A percentile compares a stretch with the other conserved stretches of the same genome.
Evolutionary conservation across 441 rosid genomes (phyloP).

Genomic region (Dalechampia spathulata): DNA sequence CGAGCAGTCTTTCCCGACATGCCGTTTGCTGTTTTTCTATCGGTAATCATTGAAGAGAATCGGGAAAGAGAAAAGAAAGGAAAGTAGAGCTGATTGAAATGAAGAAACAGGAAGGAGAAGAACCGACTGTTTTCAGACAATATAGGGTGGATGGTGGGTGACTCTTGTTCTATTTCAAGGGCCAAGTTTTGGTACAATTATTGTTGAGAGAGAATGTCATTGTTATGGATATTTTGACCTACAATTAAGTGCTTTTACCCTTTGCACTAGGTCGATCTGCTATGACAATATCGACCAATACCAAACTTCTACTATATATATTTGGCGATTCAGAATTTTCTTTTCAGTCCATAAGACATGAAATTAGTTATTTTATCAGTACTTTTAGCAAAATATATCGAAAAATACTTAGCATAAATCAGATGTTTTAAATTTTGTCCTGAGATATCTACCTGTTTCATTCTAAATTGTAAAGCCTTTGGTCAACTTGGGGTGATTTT

Average conservation of each 20-base stretch:
- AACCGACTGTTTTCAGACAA: neutral
- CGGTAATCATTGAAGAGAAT: conserved; percentile 22
- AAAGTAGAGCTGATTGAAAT: neutral
- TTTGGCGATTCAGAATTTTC: too few relatives aligned
- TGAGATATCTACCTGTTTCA: too few relatives aligned
- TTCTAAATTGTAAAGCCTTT: too few relatives aligned
- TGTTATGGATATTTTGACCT: conserved; percentile 1
- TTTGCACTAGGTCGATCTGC: too few relatives aligned
- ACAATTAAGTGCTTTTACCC: conserved; percentile 8
- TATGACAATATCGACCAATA: too few relatives aligned
- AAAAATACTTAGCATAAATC: too few relatives aligned
- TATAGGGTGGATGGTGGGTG: neutral
- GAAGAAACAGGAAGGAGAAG: neutral
- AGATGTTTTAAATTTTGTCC: too few relatives aligned
- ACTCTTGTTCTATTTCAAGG: conserved; percentile 13
- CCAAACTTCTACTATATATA: too few relatives aligned
- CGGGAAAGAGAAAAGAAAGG: neutral
- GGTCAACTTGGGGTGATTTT: too few relatives aligned
- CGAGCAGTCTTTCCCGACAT: conserved; percentile 45
- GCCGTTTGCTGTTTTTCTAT: conserved; percentile 33
- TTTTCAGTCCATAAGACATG: too few relatives aligned
- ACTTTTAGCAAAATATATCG: too few relatives aligned
- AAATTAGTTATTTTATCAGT: too few relatives aligned
- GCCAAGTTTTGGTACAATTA: conserved; percentile 20
- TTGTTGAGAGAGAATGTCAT: conserved; percentile 13